Conservation (phyloP, 2,329 filamentous ascomycete genomes). For the Whalleya microplaca region DNA sequence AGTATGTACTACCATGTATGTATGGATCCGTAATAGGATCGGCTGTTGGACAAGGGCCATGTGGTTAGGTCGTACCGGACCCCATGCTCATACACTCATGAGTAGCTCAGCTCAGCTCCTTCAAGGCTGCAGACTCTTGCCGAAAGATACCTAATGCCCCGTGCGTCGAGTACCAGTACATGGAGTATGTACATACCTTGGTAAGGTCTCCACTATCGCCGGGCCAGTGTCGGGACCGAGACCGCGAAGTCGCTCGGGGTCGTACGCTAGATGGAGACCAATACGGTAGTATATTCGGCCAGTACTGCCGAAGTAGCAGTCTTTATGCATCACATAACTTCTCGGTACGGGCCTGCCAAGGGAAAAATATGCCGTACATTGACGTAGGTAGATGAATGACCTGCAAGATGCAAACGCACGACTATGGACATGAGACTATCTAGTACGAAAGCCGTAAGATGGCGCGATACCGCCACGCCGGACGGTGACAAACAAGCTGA, state of each 20-base stretch:
- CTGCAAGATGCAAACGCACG: not conserved
- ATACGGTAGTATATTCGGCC: not conserved
- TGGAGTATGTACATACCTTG: not conserved
- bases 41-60: conserved; percentile 28
- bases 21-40: conserved; percentile 16
- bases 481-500: not conserved
- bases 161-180: not conserved
- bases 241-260: not conserved
- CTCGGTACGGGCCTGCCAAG: not conserved
- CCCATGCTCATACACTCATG: conserved; percentile 26
- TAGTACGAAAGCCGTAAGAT: not conserved
- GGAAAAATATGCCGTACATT: not conserved
- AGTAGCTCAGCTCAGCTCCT: conserved; percentile 18
- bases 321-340: not conserved
- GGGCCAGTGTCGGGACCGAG: not conserved
- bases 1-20: no score
- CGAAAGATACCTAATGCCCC: not conserved
- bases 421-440: not conserved
- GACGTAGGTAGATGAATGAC: not conserved
- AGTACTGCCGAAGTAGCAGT: not conserved
- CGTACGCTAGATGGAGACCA: not conserved
- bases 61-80: conserved; percentile 27
- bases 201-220: not conserved
- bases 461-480: not conserved
- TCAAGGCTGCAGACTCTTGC: not conserved